Conservation (phyloP, 192 early-diverging fungal genomes). For the Powellomyces hirtus region DNA sequence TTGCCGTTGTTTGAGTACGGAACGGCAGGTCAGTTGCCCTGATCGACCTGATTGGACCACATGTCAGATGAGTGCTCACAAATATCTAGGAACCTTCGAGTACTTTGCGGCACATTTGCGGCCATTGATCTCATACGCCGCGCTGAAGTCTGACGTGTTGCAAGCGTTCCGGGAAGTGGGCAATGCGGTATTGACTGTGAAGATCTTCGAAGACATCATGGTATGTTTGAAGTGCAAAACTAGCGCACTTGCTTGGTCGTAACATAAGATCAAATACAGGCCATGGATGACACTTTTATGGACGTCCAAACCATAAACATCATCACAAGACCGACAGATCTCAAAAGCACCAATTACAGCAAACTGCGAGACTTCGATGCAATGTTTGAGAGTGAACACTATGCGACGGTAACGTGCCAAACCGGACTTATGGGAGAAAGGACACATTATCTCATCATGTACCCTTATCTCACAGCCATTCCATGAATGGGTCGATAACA, state of each 20-base stretch:
- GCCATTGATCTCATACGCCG: slow-evolving; percentile 28
- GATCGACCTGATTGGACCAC: no score
- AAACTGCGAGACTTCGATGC: slow-evolving; percentile 21
- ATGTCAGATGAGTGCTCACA: no score
- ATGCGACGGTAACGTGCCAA: slow-evolving; percentile 2
- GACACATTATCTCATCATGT: no score
- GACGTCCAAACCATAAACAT: slow-evolving; percentile 3
- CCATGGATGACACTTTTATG: slow-evolving; percentile 2
- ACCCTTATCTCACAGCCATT: slow-evolving; percentile 14
- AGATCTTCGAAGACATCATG: slow-evolving; percentile 31
- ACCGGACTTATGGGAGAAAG: no score
- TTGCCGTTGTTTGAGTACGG: slow-evolving; percentile 47
- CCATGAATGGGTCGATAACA: slow-evolving; percentile 7
- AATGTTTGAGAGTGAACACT: not conserved
- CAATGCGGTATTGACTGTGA: slow-evolving; percentile 33
- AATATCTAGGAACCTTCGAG: slow-evolving; percentile 36
- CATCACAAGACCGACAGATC: not conserved
- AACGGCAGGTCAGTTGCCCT: slow-evolving; percentile 30
- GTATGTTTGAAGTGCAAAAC: no score
- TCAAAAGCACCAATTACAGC: not conserved
- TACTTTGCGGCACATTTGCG: slow-evolving; percentile 41
- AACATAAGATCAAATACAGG: slow-evolving; percentile 11
- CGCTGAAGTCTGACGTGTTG: slow-evolving; percentile 42
- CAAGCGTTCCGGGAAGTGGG: slow-evolving; percentile 49
- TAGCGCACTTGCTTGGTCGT: not conserved